Evolutionary conservation across 352 stramenopile genomes (phyloP), one percentile per base, ranked within the genome.

Genomic region (Pseudoperonospora humuli): DNA sequence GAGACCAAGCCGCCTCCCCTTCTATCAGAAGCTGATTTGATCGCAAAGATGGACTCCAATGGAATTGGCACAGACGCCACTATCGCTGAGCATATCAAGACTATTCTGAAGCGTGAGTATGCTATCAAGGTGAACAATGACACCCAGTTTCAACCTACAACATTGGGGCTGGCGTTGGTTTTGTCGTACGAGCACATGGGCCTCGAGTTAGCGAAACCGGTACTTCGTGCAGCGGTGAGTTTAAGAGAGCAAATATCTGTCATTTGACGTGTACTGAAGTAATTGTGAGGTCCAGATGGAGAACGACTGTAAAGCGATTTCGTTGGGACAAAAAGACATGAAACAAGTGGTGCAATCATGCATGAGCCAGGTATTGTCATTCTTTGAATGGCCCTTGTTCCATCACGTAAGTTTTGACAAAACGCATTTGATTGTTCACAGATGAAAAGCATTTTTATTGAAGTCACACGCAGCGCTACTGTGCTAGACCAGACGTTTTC

Each of bases 51-150:
- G 93, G 93, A 97, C 52, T 65, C 68, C n/a, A 86, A 97, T 31
- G 89, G 90, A 8, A 97, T 97, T 39, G 92, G 92, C 2, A 98
- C 91, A 28, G 92, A 98, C 45, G 92, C 92, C 7, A 98, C 93
- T 8, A 97, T 97, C 53, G 95, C 95, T 0, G 84, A 98, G 62
- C 96, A 99, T 51, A 99, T 99, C 57, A 95, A 97, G 45, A 99
- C 95, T 3, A 98, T 99, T 64, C 81, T 97, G 32, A 95, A 98
- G 50, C 78, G 97, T 28, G 83, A 98, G 37, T 99, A 99, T 65
- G 95, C 88, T 3, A 70, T 86, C 48, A 99, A 98, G 45, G 78
- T 94, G 23, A 96, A 97, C 54, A 85, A 70, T 39, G 72, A 94
- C 36, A 92, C 91, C 45, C 71, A 95, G 45, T 98, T 99, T 57